Evolutionary conservation across 2,329 filamentous ascomycete genomes (phyloP).

Genomic region (Juglanconis sp.): DNA sequence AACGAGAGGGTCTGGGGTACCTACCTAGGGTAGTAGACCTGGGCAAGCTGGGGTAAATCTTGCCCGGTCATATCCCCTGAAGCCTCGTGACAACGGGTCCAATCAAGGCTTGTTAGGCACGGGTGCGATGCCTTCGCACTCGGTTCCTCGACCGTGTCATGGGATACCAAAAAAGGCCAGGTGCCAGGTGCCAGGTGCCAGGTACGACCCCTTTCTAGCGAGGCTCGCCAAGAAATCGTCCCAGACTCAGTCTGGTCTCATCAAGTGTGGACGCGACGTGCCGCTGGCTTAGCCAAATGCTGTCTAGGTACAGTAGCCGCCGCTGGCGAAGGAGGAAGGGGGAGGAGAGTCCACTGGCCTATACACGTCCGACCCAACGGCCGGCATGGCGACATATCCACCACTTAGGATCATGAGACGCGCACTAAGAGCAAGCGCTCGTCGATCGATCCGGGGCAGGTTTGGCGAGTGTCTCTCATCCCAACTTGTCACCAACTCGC

Average conservation of each 20-base stretch:
- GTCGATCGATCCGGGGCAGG: background rate
- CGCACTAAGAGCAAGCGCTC: background rate
- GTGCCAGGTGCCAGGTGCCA: background rate
- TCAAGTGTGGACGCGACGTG: background rate
- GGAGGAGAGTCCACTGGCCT: background rate
- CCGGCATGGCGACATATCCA: background rate
- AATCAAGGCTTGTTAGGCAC: too few species aligned
- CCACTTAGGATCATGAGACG: background rate
- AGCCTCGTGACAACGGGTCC: too few species aligned
- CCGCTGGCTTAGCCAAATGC: background rate
- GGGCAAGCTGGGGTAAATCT: too few species aligned
- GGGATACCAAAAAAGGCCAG: background rate
- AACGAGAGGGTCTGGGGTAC: too few species aligned
- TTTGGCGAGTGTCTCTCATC: slow-evolving; percentile 7
- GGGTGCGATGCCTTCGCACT: too few species aligned
- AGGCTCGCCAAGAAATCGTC: background rate
- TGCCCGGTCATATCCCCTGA: too few species aligned
- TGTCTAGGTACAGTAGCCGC: background rate
- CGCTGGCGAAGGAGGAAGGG: background rate
- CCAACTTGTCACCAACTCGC: slow-evolving; percentile 1
- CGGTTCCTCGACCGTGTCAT: background rate
- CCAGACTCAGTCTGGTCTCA: background rate
- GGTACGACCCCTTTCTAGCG: background rate
- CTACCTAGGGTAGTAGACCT: too few species aligned
- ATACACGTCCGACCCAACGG: background rate